Evolutionary conservation across 495 filamentous ascomycete genomes (phyloP).

Genomic region (Penicillium chermesinum): DNA sequence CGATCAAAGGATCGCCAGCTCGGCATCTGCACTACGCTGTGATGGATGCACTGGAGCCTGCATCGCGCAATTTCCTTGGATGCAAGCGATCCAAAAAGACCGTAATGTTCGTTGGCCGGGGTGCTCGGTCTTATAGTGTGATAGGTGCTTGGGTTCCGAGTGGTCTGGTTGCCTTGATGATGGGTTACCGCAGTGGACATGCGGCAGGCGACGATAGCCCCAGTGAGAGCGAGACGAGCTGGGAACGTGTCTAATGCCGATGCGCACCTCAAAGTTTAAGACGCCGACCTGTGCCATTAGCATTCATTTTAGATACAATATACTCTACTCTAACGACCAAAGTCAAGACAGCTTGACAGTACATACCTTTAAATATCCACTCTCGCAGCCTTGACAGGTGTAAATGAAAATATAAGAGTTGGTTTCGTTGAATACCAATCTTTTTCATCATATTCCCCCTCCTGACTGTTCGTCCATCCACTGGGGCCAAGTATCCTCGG

Average conservation of each 20-base stretch:
- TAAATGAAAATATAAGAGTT: not conserved
- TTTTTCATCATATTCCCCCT: not conserved
- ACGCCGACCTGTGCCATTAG: conserved; percentile 1
- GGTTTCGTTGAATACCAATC: not conserved
- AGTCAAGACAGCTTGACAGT: not conserved
- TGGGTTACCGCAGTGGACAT: conserved; percentile 58
- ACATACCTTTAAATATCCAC: not conserved
- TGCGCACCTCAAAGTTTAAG: not conserved
- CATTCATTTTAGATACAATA: not conserved
- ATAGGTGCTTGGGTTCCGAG: conserved; percentile 80
- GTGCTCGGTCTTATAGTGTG: conserved; percentile 75
- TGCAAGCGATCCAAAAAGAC: conserved; percentile 34
- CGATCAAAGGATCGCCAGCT: conserved; percentile 58
- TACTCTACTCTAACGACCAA: not conserved
- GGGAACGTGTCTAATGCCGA: conserved; percentile 29
- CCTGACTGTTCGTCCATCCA: not conserved
- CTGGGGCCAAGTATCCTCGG: not conserved
- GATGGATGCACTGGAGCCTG: conserved; percentile 71
- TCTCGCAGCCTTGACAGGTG: not conserved
- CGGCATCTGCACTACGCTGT: conserved; percentile 77
- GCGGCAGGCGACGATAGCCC: conserved; percentile 11
- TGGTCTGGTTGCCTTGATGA: conserved; percentile 80
- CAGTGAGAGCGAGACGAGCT: conserved; percentile 37
- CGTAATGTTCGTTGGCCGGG: conserved; percentile 71
- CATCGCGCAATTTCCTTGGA: conserved; percentile 35